Conservation (phyloP, 805 yeast species). For the Kluyveromyces lactis region DNA sequence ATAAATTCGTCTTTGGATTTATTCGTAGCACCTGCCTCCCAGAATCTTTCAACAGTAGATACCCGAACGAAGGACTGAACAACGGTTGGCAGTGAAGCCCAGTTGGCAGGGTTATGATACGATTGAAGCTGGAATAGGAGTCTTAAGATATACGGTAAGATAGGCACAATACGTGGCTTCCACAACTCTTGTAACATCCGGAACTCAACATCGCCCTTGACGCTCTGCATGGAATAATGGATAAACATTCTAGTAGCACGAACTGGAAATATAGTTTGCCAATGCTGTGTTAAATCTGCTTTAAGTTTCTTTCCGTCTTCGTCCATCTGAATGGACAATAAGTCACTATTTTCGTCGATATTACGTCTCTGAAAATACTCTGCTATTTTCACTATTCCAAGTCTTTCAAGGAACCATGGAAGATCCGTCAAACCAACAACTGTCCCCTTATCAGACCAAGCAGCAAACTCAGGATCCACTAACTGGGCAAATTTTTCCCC, state of each 20-base stretch:
- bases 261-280: constrained; percentile 93
- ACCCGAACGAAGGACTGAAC: constrained; percentile 89
- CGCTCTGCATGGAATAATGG: constrained; percentile 90
- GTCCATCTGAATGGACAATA: constrained; percentile 79
- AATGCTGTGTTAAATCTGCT: constrained; percentile 72
- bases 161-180: constrained; percentile 90
- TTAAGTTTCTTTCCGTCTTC: constrained; percentile 75
- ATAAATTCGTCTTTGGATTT: constrained; percentile 91
- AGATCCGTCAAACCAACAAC: constrained; percentile 82
- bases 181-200: constrained; percentile 60
- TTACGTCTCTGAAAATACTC: constrained; percentile 79
- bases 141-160: constrained; percentile 83
- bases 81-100: constrained; percentile 79
- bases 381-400: constrained; percentile 91
- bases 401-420: constrained; percentile 97
- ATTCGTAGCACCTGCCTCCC: constrained; percentile 97
- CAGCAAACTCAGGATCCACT: constrained; percentile 85
- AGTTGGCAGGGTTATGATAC: constrained; percentile 86
- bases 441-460: constrained; percentile 90
- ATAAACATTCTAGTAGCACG: constrained; percentile 91
- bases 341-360: constrained; percentile 66
- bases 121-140: constrained; percentile 86
- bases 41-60: constrained; percentile 85
- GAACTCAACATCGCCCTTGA: constrained; percentile 71
- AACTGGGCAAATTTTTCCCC: constrained; percentile 72